Evolutionary conservation across 352 stramenopile genomes (phyloP), one percentile per base, ranked within the genome.

Genomic region (Phytophthora palmivora): DNA sequence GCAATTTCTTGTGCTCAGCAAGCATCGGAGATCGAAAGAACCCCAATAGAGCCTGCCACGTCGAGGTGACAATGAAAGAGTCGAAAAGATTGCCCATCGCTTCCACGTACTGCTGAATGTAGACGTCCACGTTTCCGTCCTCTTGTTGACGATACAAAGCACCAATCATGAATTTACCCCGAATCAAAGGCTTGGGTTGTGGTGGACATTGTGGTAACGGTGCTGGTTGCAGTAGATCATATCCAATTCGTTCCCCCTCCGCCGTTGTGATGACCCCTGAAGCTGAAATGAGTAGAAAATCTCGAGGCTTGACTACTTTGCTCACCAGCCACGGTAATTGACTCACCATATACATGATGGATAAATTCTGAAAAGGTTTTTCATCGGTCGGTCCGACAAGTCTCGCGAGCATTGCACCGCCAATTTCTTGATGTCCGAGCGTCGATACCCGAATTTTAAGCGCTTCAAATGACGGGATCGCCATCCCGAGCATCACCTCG

Each of bases 401-500:
- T 59, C 69, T 80, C 42, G 82, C 78, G 48, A 90, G 74, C 65
- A 90, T 74, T 42, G 74, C 74, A 30, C 68, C 72, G 44, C 78
- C 45, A 24, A 70, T 53, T 24, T 74, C 52, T 26, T 67, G 55
- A 11, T 68, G 65, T 11, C 53, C 64, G 6, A 74, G 50, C 12
- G 64, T 68, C 6, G 64, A 49, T 8, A 71, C 43, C 3, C 68
- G 82, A 8, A 79, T 45, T 59, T 71, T 52, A 10, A 78, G 72
- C 37, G 75, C 43, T 61, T 84, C 74, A 18, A 84, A 81, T 9
- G 77, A 70, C 3, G 69, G 68, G 2, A 67, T 60, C 0, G 62
- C 19, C 38, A 86, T 72, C 14, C 83, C 79, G 48, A 84, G 80
- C 79, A 91, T 88, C 49, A 88, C 65, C 34, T 91, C 77, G 34